Evolutionary conservation across 345 rosid genomes (phyloP), one percentile per base, ranked within the genome.

Genomic region (Melastoma malabathricum): DNA sequence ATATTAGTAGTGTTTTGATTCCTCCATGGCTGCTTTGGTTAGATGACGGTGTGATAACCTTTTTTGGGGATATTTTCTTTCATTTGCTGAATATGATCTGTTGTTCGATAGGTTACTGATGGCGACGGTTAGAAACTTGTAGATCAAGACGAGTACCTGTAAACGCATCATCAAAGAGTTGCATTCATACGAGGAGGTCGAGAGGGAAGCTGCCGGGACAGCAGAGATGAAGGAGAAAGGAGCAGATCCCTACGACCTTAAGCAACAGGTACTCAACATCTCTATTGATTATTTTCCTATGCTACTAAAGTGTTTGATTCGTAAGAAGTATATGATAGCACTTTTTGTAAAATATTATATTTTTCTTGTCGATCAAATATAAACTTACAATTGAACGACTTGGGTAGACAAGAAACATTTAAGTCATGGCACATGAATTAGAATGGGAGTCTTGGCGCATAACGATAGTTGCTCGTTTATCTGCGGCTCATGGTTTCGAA

Each of bases 191-290:
- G 92, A 90, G 64, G 96, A 90, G 62, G 98, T 86, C 4, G 96
- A 84, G 47, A 84, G 81, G 51, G 98, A 90, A 84, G 87, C 85
- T 50, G 76, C 87, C 2, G 84, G 78, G 61, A 90, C 96, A 19
- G 80, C 82, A 15, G 87, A 72, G 51, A 86, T 90, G 94, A 90
- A 90, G 72, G 87, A 86, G 46, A 84, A 77, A 55, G 85, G 87
- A 23, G 94, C 94, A 15, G 98, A 90, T 54, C 93, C 85, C 47
- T 90, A 84, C 59, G 96, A 90, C 66, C 94, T 86, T 13, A 90
- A 86, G 58, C 96, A 90, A 58, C 98, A 89, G 95, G 97, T 84
- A 54, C 17, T 41, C 20, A 1, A 9, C 10, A 48, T 16, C 8
- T 17, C 18, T 52, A 43, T 16, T 25, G 13, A 0, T 0, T 16